Evolutionary conservation across 2,329 filamentous ascomycete species (phyloP), one percentile per base, ranked within the genome.

Genomic region (Scytalidium sp.): DNA sequence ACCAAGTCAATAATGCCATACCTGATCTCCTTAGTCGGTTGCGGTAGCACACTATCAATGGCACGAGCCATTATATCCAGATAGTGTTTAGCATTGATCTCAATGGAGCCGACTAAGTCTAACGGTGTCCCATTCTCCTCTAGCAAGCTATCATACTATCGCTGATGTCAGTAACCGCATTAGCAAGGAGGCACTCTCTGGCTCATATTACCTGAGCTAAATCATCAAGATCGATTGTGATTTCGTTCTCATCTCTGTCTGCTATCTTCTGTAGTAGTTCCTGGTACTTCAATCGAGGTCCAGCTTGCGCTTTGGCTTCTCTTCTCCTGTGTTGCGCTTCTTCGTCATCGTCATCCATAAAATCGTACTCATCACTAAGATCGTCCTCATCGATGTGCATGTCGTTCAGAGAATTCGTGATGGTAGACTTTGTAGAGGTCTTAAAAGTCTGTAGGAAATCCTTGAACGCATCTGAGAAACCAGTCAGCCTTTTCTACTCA

Each of bases 21-120:
- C 81, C 81, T 92, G 58, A 93, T 79, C 57, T 96, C 90, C 47
- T 77, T 78, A 13, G 82, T 87, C 39, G 92, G 87, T 54, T 80
- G 76, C 1, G 94, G 94, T 80, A 99, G 84, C 47, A 89, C 79
- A 51, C 84, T 87, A 72, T 99, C 94, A 41, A 97, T 85, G 7
- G 94, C 94, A 57, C 87, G 80, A 2, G 93, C 93, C 51, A 97
- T 72, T 51, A 97, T 81, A 63, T 99, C 94, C 58, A 97, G 85
- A 65, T 99, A 99, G 68, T 96, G 94, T 64, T 94, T 88, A 15
- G 94, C 90, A 70, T 99, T 99, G 59, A 79, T 80, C 72, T 94
- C 89, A 61, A 99, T 88, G 1, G 88, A 95, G 43, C 88, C 81
- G 19, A 96, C 87, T 44, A 97, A 75, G 59, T 86, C 83, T 55